phyloP scores from a whole-genome alignment of 805 yeast species.

The Candida ipomoeae region DNA sequence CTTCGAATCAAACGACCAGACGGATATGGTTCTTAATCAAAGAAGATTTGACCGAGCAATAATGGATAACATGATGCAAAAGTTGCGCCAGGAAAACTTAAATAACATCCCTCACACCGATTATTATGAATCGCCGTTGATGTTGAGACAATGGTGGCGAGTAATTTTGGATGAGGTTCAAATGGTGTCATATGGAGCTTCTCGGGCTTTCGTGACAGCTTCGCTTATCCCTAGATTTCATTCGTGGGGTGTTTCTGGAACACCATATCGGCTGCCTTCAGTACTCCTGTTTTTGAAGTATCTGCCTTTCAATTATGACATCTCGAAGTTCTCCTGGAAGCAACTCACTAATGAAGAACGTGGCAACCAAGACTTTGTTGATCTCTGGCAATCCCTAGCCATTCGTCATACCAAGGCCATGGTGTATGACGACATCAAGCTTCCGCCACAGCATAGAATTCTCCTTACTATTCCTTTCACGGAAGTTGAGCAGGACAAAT shows the following conservation, averaged over 20 bases:
- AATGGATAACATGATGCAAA: conserved; percentile 11
- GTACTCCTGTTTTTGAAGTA: conserved; percentile 62
- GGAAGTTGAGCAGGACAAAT: conserved; percentile 80
- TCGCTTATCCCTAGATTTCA: conserved; percentile 77
- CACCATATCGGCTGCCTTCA: conserved; percentile 76
- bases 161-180: conserved; percentile 93
- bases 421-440: conserved; percentile 69
- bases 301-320: conserved; percentile 57
- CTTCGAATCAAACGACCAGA: conserved; percentile 4
- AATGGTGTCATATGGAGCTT: conserved; percentile 71
- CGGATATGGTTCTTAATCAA: conserved; percentile 11
- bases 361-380: conserved; percentile 28
- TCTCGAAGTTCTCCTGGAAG: conserved; percentile 41
- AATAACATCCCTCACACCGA: conserved; percentile 14
- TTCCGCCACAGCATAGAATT: conserved; percentile 76
- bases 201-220: conserved; percentile 79
- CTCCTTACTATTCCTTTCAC: conserved; percentile 72
- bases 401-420: conserved; percentile 80
- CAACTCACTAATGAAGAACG: conserved; percentile 13
- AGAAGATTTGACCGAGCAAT: conserved; percentile 13
- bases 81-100: conserved; percentile 9
- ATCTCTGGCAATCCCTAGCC: conserved; percentile 51
- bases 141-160: conserved; percentile 82
- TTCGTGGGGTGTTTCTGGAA: conserved; percentile 97
- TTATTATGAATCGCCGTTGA: conserved; percentile 71